Evolutionary conservation across 139 green algal species (phyloP).

Genomic region (Edaphochlamys debaryana): DNA sequence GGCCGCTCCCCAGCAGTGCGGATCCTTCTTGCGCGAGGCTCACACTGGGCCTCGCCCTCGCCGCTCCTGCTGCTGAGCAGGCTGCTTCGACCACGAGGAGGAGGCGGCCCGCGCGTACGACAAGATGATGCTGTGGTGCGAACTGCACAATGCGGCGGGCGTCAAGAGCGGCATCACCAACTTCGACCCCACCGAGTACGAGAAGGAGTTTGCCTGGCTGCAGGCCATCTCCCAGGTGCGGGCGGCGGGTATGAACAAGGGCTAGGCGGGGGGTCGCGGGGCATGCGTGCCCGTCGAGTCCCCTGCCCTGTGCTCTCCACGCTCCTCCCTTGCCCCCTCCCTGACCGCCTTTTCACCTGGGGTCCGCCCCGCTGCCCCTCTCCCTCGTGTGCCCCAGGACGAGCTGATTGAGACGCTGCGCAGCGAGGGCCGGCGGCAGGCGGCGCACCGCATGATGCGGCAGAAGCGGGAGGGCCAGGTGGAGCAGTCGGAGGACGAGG

Average conservation of each 20-base stretch:
- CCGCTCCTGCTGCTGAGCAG: no score
- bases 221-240: constrained; percentile 70
- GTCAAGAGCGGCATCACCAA: constrained; percentile 91
- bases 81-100: constrained; percentile 89
- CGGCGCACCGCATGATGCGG: constrained; percentile 67
- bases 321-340: no score
- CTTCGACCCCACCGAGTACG: constrained; percentile 87
- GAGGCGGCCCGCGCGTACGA: constrained; percentile 90
- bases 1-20: no score
- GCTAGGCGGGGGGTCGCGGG: no score
- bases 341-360: no score
- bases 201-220: constrained; percentile 79
- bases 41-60: no score
- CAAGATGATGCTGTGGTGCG: constrained; percentile 96
- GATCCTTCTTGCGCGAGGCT: no score
- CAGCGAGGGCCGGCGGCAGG: constrained; percentile 81
- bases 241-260: no score
- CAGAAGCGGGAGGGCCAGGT: constrained; percentile 60
- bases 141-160: constrained; percentile 79
- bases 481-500: no score
- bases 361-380: no score
- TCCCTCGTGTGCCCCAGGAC: constrained; percentile 68
- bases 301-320: no score
- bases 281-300: no score
- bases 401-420: constrained; percentile 84